These are phyloP conservation scores for Vigna radiata DNA, from an alignment of 306 rosid species.

Conservation along the genomic window DNA sequence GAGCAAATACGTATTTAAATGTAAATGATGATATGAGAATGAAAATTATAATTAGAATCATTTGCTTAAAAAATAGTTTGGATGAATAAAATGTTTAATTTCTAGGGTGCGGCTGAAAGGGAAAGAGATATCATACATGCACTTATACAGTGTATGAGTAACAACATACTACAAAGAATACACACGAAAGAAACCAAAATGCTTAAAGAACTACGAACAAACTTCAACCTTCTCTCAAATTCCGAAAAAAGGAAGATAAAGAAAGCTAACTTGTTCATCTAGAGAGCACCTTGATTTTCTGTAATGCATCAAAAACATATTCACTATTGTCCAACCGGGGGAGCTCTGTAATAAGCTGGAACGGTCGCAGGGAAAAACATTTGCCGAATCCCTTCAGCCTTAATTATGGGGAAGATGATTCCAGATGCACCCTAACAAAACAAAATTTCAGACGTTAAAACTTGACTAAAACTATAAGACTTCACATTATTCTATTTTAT, in stretches of 20 bases:
- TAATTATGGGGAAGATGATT: conserved; percentile 87
- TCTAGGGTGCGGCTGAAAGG: not conserved
- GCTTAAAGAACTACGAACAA: conserved; percentile 34
- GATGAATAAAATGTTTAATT: not conserved
- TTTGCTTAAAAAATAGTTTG: not conserved
- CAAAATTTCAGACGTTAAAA: not conserved
- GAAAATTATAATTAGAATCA: no score
- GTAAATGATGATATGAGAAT: no score
- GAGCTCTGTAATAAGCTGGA: conserved; percentile 90
- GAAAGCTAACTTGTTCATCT: conserved; percentile 17
- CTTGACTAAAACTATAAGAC: not conserved
- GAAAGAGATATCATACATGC: not conserved
- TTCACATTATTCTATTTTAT: no score
- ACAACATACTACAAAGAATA: conserved; percentile 41
- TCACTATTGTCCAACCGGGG: conserved; percentile 50
- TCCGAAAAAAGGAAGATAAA: not conserved
- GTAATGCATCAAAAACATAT: conserved; percentile 13
- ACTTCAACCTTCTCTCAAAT: conserved; percentile 27
- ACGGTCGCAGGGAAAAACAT: conserved; percentile 95
- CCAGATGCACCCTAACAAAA: conserved; percentile 84
- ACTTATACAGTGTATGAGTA: conserved; percentile 22
- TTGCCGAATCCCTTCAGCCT: conserved; percentile 96
- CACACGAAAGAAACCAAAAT: conserved; percentile 33
- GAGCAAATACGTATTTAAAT: no score
- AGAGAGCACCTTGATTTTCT: conserved; percentile 30